Base-by-base conservation (phyloP, 441 rosid genomes). In the Jatropha podagrica region DNA sequence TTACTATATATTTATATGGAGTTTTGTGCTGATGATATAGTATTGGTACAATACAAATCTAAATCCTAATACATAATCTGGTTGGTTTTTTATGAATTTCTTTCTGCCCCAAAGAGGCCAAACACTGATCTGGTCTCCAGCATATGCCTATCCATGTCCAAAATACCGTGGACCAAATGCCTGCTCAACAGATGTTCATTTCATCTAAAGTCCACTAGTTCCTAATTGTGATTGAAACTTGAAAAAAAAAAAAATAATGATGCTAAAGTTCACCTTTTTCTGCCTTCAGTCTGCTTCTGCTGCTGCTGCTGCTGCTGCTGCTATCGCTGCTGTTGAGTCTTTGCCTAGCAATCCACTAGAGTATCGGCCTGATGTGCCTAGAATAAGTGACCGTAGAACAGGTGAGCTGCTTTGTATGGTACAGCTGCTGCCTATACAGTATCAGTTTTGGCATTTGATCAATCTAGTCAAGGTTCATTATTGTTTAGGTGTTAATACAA, bases 311-410 rank as follows among this genome's bases (percentile, higher is more conserved):
- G 68, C 82, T 71, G 77, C 20, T 61, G 77, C 83, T 64, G 67
- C 82, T 60, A 74, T 81, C 54, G 80, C 80, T 72, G 82, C 82
- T 76, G 74, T 71, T 78, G 92, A 81, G 79, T 85, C 85, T 76
- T 79, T 77, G 41, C 66, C 67, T 74, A 62, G 49, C 78, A 85
- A 73, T 75, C 66, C 73, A 69, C 68, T 69, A 18, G 83, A 83
- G 71, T 80, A 74, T 80, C 82, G 74, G 70, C 93, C 92, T 66
- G 74, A 83, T 82, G 87, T 89, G 72, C 90, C 89, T 13, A 80
- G 83, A 73, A 90, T 84, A 65, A 87, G 87, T 71, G 87, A 85
- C 77, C 84, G 87, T 74, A 85, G 82, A 76, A 84, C 86, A 76
- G 99, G 99, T 95, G 80, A 69, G 82, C 81, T 26, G 56, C 65